Evolutionary conservation across 495 filamentous ascomycete species (phyloP).

Genomic region (Penicillium odoratum): DNA sequence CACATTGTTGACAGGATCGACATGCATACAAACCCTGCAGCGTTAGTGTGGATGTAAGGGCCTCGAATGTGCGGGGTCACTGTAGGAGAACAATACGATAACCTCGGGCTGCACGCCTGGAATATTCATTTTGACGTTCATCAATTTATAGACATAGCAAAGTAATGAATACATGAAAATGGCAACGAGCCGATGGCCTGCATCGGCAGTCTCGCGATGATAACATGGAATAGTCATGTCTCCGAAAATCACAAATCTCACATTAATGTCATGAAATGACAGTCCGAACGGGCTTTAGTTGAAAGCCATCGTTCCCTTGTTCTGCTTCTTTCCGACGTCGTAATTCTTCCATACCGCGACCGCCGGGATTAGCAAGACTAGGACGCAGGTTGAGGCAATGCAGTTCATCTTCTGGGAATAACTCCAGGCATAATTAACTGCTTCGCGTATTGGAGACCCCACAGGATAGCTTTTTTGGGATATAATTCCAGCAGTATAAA

Average conservation of each 20-base stretch:
- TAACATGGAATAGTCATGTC: not conserved
- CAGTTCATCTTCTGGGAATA: constrained; percentile 56
- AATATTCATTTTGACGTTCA: not conserved
- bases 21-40: constrained; percentile 9
- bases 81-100: not conserved
- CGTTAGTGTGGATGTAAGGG: constrained; percentile 20
- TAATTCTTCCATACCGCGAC: constrained; percentile 49
- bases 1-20: constrained; percentile 24
- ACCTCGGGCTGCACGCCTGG: not conserved
- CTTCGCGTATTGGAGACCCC: constrained; percentile 53
- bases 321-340: constrained; percentile 45
- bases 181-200: too few relatives aligned
- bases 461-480: constrained; percentile 54
- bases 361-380: constrained; percentile 37
- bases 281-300: not conserved
- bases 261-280: not conserved
- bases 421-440: constrained; percentile 60
- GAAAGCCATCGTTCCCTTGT: constrained; percentile 44
- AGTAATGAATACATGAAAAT: not conserved
- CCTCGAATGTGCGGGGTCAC: constrained; percentile 13
- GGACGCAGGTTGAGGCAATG: constrained; percentile 50
- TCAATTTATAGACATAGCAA: not conserved
- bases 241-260: not conserved
- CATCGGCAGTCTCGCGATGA: not conserved
- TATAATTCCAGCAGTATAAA: constrained; percentile 44